These are phyloP conservation scores for Rhodocollybia butyracea DNA, from an alignment of 768 basidiomycete genomes.

Conservation along the genomic window DNA sequence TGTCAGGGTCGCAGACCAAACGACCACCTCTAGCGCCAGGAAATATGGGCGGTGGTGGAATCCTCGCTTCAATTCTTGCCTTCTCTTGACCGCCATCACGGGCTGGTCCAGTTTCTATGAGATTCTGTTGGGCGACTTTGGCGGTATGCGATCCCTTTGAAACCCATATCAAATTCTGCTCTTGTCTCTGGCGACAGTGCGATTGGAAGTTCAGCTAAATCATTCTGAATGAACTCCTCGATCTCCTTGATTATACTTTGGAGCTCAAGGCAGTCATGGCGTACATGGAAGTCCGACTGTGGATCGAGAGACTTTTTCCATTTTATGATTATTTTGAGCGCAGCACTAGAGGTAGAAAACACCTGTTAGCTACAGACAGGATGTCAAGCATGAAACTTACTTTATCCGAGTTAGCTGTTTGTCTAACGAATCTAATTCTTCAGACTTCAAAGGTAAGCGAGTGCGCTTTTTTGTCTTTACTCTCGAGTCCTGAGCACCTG, in stretches of 20 bases:
- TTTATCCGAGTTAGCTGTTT: background rate
- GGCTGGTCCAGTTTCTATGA: no score
- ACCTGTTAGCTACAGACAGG: background rate
- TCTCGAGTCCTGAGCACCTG: background rate
- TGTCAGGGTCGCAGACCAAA: no score
- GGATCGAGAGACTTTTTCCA: background rate
- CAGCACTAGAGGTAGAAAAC: background rate
- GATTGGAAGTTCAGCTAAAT: background rate
- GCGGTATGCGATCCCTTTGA: slow-evolving; percentile 8
- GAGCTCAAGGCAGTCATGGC: background rate
- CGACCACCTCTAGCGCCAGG: no score
- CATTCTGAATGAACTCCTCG: background rate
- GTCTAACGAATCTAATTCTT: background rate
- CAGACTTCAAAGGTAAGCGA: background rate
- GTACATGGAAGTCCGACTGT: background rate
- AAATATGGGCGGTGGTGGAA: no score
- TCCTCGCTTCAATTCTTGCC: no score
- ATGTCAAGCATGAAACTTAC: no score
- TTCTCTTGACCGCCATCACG: no score
- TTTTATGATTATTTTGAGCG: background rate
- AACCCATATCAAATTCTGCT: slow-evolving; percentile 2
- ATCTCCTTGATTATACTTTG: background rate
- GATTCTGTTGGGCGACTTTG: no score
- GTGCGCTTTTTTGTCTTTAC: background rate
- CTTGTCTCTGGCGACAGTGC: background rate